Evolutionary conservation across 805 yeast species (phyloP).

Genomic region (Priceomyces medius): DNA sequence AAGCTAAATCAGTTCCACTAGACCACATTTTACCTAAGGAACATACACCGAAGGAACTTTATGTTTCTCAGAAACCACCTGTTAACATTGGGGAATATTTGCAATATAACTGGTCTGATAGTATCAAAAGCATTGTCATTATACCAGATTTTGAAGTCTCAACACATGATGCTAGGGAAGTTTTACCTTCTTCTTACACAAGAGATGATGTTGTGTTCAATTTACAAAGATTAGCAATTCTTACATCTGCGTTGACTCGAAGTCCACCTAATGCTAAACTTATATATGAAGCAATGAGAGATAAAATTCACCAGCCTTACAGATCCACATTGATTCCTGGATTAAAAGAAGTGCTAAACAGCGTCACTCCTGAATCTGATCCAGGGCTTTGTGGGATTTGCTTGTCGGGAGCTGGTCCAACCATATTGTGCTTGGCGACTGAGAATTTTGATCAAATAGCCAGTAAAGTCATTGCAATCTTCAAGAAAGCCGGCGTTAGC

Average conservation of each 20-base stretch:
- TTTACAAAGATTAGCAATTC: constrained; percentile 86
- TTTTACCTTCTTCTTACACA: constrained; percentile 76
- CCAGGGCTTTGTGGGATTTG: constrained; percentile 92
- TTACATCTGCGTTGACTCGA: constrained; percentile 88
- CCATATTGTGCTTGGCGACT: constrained; percentile 91
- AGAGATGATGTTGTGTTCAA: constrained; percentile 86
- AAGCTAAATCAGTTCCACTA: constrained; percentile 78
- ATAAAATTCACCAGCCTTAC: constrained; percentile 96
- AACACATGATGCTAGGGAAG: constrained; percentile 88
- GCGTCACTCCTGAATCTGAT: constrained; percentile 78
- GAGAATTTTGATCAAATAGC: constrained; percentile 85
- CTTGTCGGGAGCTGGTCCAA: constrained; percentile 97
- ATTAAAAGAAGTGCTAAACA: constrained; percentile 69
- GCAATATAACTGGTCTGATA: constrained; percentile 76
- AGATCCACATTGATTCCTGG: constrained; percentile 92
- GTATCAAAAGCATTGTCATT: constrained; percentile 83
- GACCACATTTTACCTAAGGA: constrained; percentile 74
- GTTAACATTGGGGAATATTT: constrained; percentile 83
- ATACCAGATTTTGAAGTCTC: constrained; percentile 94
- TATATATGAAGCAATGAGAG: constrained; percentile 95
- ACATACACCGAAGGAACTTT: constrained; percentile 57
- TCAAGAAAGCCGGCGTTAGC: constrained; percentile 60
- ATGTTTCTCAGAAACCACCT: constrained; percentile 58
- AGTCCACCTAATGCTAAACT: constrained; percentile 78
- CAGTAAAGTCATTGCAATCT: constrained; percentile 64